Evolutionary conservation across 1,284 basidiomycete species (phyloP).

Genomic region (Marasmius oreades): DNA sequence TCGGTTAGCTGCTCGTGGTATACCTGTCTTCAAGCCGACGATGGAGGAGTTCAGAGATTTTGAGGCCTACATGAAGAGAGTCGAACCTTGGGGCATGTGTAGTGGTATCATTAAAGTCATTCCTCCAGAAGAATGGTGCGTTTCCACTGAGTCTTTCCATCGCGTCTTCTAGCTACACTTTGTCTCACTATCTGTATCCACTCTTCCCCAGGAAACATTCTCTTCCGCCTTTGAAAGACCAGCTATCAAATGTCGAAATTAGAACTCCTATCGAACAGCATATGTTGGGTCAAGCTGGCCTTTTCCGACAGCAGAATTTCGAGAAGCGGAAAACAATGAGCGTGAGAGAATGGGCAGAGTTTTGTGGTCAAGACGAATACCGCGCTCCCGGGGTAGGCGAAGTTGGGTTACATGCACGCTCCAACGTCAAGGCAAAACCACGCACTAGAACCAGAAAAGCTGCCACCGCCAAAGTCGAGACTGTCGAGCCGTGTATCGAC

Average conservation of each 20-base stretch:
- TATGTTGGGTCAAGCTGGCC: constrained; percentile 81
- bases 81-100: constrained; percentile 84
- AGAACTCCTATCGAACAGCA: constrained; percentile 88
- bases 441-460: constrained; percentile 35
- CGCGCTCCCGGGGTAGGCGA: constrained; percentile 69
- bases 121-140: constrained; percentile 89
- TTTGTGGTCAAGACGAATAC: constrained; percentile 70
- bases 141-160: constrained; percentile 13
- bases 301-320: constrained; percentile 90
- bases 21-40: constrained; percentile 91
- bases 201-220: constrained; percentile 56
- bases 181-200: not conserved
- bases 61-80: constrained; percentile 79
- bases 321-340: constrained; percentile 83
- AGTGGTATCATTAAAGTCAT: constrained; percentile 94
- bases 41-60: constrained; percentile 89
- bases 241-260: constrained; percentile 73
- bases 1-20: constrained; percentile 80
- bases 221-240: constrained; percentile 65
- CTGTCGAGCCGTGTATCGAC: constrained; percentile 28
- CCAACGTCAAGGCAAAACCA: constrained; percentile 32
- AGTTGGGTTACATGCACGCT: constrained; percentile 52
- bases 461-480: constrained; percentile 24
- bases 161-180: not conserved
- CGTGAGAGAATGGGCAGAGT: constrained; percentile 83